These are phyloP conservation scores for Lizonia empirigonia DNA, from an alignment of 2,329 filamentous ascomycete species.

Conservation along the genomic window DNA sequence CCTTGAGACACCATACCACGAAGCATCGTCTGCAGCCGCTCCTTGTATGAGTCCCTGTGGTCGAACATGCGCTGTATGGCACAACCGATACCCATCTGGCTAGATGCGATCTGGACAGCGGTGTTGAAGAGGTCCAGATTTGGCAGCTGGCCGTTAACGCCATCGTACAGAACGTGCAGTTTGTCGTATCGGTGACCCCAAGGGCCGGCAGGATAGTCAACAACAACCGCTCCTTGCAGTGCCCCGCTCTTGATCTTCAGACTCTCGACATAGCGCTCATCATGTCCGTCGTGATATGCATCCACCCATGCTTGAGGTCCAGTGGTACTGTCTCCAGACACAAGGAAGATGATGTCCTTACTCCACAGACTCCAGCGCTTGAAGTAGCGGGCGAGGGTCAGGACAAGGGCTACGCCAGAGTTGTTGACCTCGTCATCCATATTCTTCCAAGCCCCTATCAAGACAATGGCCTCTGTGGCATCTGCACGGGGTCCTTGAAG, in stretches of 20 bases:
- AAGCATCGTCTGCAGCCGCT: conserved; percentile 85
- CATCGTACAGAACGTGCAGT: conserved; percentile 91
- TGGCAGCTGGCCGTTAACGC: conserved; percentile 91
- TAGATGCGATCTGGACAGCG: conserved; percentile 81
- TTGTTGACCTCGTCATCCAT: conserved; percentile 78
- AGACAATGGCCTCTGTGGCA: conserved; percentile 93
- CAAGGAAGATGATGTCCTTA: conserved; percentile 93
- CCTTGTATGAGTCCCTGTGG: conserved; percentile 76
- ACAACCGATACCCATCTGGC: conserved; percentile 88
- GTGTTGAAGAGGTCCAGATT: conserved; percentile 97
- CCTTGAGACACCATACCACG: conserved; percentile 92
- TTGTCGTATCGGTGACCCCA: conserved; percentile 83
- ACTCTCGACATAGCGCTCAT: conserved; percentile 70
- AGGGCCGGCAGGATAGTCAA: conserved; percentile 76
- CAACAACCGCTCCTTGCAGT: conserved; percentile 87
- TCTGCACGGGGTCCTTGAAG: conserved; percentile 92
- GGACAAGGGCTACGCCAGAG: conserved; percentile 82
- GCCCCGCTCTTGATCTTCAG: conserved; percentile 90
- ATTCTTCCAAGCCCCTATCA: conserved; percentile 88
- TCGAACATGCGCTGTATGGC: conserved; percentile 85
- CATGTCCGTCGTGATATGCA: conserved; percentile 91
- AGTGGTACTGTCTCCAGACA: conserved; percentile 85
- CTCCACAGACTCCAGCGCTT: conserved; percentile 98
- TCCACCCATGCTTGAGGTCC: conserved; percentile 97
- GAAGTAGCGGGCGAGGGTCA: conserved; percentile 92